phyloP scores from a whole-genome alignment of 2,329 filamentous ascomycete species.

The Penicillium digitatum region DNA sequence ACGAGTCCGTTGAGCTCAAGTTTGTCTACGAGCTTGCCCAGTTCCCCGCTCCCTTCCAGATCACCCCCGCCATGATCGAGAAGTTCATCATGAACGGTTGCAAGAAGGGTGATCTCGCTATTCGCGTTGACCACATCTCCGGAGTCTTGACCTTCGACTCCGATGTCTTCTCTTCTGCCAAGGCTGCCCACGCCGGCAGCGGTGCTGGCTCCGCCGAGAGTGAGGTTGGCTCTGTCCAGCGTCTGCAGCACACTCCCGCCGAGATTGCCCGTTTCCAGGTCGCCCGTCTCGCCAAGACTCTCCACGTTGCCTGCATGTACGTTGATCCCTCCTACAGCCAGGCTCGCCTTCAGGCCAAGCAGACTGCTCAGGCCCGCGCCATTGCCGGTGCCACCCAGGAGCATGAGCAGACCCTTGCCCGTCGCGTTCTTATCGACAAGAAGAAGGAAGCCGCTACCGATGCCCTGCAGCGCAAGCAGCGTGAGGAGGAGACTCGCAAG shows the following conservation, averaged over 20 bases:
- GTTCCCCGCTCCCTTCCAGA: constrained; percentile 95
- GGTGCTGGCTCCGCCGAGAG: constrained; percentile 80
- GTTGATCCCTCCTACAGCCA: constrained; percentile 88
- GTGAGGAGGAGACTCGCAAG: constrained; percentile 87
- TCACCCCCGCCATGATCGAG: constrained; percentile 84
- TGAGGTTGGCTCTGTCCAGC: constrained; percentile 80
- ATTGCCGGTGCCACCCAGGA: constrained; percentile 88
- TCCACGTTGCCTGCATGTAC: constrained; percentile 93
- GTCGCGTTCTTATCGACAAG: constrained; percentile 89
- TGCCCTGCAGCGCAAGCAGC: constrained; percentile 80
- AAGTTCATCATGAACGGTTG: constrained; percentile 99
- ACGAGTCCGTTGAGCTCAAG: constrained; percentile 91
- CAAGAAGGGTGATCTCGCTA: constrained; percentile 97
- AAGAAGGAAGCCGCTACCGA: constrained; percentile 95
- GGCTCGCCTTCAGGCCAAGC: constrained; percentile 71
- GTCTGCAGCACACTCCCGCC: constrained; percentile 93
- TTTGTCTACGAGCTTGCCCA: constrained; percentile 92
- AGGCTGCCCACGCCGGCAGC: constrained; percentile 81
- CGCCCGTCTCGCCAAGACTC: constrained; percentile 80
- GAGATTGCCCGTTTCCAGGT: constrained; percentile 97
- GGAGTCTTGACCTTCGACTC: constrained; percentile 96
- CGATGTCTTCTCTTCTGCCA: constrained; percentile 95
- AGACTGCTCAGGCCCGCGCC: constrained; percentile 74
- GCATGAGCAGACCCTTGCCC: constrained; percentile 75
- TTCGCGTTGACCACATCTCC: constrained; percentile 92